These are phyloP conservation scores for Dryadomyces quercus-mongolicae DNA, from an alignment of 2,329 filamentous ascomycete genomes.

Conservation along the genomic window DNA sequence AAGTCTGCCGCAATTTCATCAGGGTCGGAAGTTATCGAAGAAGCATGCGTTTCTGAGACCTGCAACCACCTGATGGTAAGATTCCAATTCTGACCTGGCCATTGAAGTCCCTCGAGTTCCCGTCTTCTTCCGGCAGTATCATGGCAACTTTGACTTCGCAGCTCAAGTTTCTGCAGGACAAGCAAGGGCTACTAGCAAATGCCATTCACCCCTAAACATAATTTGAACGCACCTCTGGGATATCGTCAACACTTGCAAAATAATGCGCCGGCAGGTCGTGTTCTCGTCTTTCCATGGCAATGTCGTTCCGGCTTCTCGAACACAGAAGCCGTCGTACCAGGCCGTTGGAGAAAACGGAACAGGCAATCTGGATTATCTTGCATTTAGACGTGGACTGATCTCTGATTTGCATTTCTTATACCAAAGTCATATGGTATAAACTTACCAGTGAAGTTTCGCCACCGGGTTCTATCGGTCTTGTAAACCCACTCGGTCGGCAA, in stretches of 20 bases:
- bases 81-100: background rate
- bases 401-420: too few relatives aligned
- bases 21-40: background rate
- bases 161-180: too few relatives aligned
- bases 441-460: background rate
- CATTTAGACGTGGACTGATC: background rate
- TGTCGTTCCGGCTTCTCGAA: background rate
- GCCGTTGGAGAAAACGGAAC: background rate
- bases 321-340: background rate
- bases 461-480: background rate
- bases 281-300: constrained; percentile 2
- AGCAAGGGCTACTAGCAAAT: too few relatives aligned
- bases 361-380: background rate
- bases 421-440: background rate
- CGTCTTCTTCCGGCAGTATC: background rate
- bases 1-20: background rate
- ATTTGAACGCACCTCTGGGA: constrained; percentile 2
- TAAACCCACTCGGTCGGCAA: background rate
- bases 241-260: background rate
- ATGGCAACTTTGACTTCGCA: too few relatives aligned
- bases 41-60: background rate
- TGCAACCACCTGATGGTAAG: background rate
- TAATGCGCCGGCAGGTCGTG: background rate
- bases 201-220: background rate
- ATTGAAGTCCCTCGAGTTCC: background rate